These are phyloP conservation scores for Xanthoconium stramineum DNA, from an alignment of 768 basidiomycete species.

Conservation along the genomic window DNA sequence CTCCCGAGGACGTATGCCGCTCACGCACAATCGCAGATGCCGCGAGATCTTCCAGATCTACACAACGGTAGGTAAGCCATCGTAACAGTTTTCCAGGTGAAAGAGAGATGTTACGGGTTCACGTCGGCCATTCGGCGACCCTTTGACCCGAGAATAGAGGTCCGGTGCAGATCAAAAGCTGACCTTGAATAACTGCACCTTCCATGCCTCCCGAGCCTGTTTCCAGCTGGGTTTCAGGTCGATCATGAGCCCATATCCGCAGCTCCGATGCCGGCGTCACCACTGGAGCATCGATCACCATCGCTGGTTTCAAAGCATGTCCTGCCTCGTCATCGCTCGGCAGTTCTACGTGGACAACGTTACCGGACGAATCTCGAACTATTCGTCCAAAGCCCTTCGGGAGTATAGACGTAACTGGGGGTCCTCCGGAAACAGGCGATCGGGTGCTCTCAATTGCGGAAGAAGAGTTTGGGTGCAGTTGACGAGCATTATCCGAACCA, in stretches of 20 bases:
- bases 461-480: background rate
- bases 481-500: background rate
- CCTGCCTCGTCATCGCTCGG: conserved; percentile 44
- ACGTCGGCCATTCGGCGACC: background rate
- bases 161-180: conserved; percentile 17
- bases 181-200: conserved; percentile 31
- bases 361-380: conserved; percentile 74
- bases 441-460: background rate
- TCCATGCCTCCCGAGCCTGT: background rate
- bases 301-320: conserved; percentile 22
- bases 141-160: background rate
- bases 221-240: background rate
- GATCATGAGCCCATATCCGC: conserved; percentile 17
- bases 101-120: conserved; percentile 2
- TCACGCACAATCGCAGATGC: conserved; percentile 42
- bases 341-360: conserved; percentile 68
- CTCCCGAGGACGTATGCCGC: conserved; percentile 67
- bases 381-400: conserved; percentile 78
- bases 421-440: conserved; percentile 3
- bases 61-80: conserved; percentile 11
- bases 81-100: background rate
- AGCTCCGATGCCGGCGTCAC: conserved; percentile 12
- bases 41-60: conserved; percentile 68
- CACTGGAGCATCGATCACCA: conserved; percentile 40
- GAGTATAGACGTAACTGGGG: conserved; percentile 29